Percentiles rank a stretch among this genome's conserved stretches.
These are phyloP conservation scores for Musa beccarii DNA, from an alignment of 176 grass and related monocot genomes.

Conservation along the genomic window DNA sequence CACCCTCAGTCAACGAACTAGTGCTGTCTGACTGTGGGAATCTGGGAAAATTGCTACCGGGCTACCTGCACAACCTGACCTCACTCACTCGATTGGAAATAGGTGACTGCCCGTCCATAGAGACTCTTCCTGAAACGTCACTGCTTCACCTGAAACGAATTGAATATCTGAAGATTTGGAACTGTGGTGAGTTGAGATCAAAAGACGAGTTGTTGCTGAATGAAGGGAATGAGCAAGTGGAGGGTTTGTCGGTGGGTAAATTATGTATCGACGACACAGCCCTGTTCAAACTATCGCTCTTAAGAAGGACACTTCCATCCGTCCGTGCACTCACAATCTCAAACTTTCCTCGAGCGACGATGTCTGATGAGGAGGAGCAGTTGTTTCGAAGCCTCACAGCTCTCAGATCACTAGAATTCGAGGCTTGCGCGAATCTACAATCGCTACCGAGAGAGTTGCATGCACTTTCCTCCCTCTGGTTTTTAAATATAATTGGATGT, in stretches of 20 bases:
- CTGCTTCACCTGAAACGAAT: background rate
- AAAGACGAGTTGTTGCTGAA: background rate
- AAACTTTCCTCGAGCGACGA: background rate
- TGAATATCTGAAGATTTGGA: background rate
- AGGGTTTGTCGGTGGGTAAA: background rate
- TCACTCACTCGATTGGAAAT: conserved; percentile 10
- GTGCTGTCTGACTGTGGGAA: conserved; percentile 8
- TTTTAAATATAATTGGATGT: background rate
- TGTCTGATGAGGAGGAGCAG: background rate
- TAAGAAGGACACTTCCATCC: background rate
- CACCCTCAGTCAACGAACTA: conserved; percentile 7
- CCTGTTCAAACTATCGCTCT: conserved; percentile 3
- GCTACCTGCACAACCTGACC: conserved; percentile 12
- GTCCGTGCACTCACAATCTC: background rate
- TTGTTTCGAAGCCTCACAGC: background rate
- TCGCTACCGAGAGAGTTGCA: background rate
- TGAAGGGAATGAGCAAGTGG: background rate
- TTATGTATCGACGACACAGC: conserved; percentile 2
- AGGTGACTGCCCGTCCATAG: background rate
- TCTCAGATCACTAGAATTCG: background rate
- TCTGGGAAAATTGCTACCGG: conserved; percentile 13
- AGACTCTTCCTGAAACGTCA: background rate
- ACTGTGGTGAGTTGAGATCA: conserved; percentile 4
- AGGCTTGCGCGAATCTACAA: background rate
- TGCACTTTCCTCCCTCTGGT: background rate